These are phyloP conservation scores for Pichia eremophila DNA, from an alignment of 805 yeast species.

Conservation along the genomic window DNA sequence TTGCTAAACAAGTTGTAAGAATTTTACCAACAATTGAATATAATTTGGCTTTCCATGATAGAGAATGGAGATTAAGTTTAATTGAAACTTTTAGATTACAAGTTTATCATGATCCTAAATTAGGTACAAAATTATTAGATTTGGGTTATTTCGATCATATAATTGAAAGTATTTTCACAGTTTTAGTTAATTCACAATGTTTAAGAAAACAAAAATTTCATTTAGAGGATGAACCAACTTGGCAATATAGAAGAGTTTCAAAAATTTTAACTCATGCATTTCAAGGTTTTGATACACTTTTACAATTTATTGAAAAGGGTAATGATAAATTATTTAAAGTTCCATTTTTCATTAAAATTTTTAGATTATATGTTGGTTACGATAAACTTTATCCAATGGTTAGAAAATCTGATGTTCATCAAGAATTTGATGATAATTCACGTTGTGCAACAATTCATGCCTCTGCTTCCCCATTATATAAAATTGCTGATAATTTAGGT, in stretches of 20 bases:
- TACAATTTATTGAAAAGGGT: slow-evolving; percentile 21
- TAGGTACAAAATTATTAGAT: slow-evolving; percentile 32
- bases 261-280: slow-evolving; percentile 4
- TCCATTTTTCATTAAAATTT: slow-evolving; percentile 28
- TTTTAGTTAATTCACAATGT: slow-evolving; percentile 1
- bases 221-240: slow-evolving; percentile 3
- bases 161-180: slow-evolving; percentile 25
- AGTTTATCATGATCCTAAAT: slow-evolving; percentile 24
- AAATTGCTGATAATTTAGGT: slow-evolving; percentile 19
- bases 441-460: slow-evolving; percentile 43
- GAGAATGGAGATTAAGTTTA: slow-evolving; percentile 37
- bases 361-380: slow-evolving; percentile 41
- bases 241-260: slow-evolving; percentile 10
- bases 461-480: slow-evolving; percentile 19
- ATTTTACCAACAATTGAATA: slow-evolving; percentile 44
- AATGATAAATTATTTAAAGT: slow-evolving; percentile 13
- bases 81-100: slow-evolving; percentile 24
- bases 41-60: slow-evolving; percentile 35
- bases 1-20: slow-evolving; percentile 44
- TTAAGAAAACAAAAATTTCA: slow-evolving; percentile 8
- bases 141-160: slow-evolving; percentile 33
- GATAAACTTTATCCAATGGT: slow-evolving; percentile 49
- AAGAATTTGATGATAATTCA: slow-evolving; percentile 40
- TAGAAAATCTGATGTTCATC: slow-evolving; percentile 63
- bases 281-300: slow-evolving; percentile 16